Base-by-base conservation (phyloP, 208 protist genomes). In the Leishmania tropica region DNA sequence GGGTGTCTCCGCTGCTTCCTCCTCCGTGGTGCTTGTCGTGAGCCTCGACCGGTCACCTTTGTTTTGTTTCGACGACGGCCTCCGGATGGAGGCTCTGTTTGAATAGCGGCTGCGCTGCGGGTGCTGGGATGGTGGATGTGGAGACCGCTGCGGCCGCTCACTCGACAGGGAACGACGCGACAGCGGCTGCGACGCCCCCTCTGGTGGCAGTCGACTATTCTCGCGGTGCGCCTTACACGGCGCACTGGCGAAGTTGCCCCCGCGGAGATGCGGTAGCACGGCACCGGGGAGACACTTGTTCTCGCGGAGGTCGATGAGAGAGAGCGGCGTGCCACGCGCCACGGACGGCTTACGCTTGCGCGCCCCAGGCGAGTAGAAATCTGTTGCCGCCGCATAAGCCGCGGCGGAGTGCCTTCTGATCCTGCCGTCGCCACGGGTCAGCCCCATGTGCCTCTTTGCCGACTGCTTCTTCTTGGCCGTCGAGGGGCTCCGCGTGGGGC, bases 301-400 rank as follows among this genome's bases (percentile, higher is more conserved):
- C 13, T 71, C 53, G 28, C 71, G 54, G 15, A 64, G 4, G 45
- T 40, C 70, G 21, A 78, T 37, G 48, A 83, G 79, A 4, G 75
- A 80, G 35, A 78, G 67, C 45, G 56, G 81, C 2, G 54, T 76
- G 64, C 68, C 81, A 45, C 81, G 81, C 24, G 56, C n/a, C 21
- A 51, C 56, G 4, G 65, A 60, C 3, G 76, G 67, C 60, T 71
- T 72, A 51, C 37, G 53, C 64, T 76, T 64, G 8, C 62, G 60
- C 51, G 72, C 67, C 17, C n/a, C 42, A 5, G 70, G 31, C 67
- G 81, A 77, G 5, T 47, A 48, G 21, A 48, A 19, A 15, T 47
- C 56, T 24, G 24, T 11, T 31, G 62, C 28, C 4, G 11, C 62
- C 10, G 5, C 62, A 7, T 13, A 51, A 28, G 6, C 21, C 2